Evolutionary conservation across 192 early-diverging fungal genomes (phyloP).

Genomic region (Backusella circina): DNA sequence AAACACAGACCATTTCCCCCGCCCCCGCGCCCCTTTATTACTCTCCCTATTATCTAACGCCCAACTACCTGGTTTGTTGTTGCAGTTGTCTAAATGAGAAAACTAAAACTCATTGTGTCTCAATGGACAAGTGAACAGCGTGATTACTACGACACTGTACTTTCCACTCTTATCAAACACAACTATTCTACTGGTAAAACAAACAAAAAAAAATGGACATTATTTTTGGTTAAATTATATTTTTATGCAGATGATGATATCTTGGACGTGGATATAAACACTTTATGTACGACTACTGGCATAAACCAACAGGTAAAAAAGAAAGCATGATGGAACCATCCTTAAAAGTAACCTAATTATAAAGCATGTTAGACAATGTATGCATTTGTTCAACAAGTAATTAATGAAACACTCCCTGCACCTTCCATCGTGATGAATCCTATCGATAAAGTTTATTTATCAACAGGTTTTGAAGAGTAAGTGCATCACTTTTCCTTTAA

Average conservation of each 20-base stretch:
- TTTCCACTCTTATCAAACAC: background rate
- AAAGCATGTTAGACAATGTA: background rate
- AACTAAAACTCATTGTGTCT: background rate
- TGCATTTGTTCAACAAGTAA: background rate
- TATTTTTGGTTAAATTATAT: background rate
- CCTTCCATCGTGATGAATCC: background rate
- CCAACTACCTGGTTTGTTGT: constrained; percentile 56
- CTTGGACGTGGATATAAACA: background rate
- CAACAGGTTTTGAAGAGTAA: background rate
- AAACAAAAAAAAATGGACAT: background rate
- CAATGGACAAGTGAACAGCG: background rate
- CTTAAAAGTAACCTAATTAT: background rate
- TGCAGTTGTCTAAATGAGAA: background rate
- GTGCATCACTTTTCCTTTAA: background rate
- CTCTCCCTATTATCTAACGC: background rate
- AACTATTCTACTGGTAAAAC: background rate
- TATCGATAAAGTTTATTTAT: background rate
- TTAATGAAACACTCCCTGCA: background rate
- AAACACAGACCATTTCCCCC: too few relatives aligned
- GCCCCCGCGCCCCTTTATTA: background rate
- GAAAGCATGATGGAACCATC: background rate
- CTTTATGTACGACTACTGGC: background rate
- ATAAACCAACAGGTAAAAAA: background rate
- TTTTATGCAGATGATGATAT: background rate
- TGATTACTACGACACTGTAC: background rate